phyloP scores from a whole-genome alignment of 2,329 filamentous ascomycete species.

The Beauveria asiatica region DNA sequence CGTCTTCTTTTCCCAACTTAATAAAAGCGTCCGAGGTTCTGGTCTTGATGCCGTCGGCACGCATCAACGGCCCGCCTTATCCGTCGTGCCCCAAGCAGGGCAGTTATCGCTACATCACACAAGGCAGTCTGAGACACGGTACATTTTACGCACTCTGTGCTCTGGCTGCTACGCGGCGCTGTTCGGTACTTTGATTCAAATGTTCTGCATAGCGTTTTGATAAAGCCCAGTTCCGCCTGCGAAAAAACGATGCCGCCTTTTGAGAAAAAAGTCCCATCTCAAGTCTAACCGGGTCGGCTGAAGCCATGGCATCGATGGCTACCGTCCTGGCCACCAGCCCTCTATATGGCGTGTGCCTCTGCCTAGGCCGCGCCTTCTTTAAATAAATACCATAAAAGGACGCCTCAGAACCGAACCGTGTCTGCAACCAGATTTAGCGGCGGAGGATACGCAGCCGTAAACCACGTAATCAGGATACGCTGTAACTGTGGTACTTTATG shows the following conservation, averaged over 20 bases:
- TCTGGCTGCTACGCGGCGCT: neutral
- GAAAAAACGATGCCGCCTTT: neutral
- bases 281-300: neutral
- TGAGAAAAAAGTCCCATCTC: neutral
- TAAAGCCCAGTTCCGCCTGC: neutral
- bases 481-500: too few species aligned
- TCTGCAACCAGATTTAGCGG: neutral
- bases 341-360: too few species aligned
- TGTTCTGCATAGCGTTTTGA: neutral
- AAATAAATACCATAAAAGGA: too few species aligned
- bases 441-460: neutral
- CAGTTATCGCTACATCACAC: neutral
- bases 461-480: too few species aligned
- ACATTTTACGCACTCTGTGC: neutral
- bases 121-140: neutral
- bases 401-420: neutral
- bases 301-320: neutral
- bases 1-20: too few species aligned
- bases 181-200: neutral
- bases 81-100: neutral
- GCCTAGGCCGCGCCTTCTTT: too few species aligned
- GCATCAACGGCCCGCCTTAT: neutral
- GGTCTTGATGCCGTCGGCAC: too few species aligned
- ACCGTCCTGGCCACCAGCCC: neutral
- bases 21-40: too few species aligned